These are phyloP conservation scores for Acanthamoeba lenticulata DNA, from an alignment of 208 protist species.

Conservation along the genomic window DNA sequence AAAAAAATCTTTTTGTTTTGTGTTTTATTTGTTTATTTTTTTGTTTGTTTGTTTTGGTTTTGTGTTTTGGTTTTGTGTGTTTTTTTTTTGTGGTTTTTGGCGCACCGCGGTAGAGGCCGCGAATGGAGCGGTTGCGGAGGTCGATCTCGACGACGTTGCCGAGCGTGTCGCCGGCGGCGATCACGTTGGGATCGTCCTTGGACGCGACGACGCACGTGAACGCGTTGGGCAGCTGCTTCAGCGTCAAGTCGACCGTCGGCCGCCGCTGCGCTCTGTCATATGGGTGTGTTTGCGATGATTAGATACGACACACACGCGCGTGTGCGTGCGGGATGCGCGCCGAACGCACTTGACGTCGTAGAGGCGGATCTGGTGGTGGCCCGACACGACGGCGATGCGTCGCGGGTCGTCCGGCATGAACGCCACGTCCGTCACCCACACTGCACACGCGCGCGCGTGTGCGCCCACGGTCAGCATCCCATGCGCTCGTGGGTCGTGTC, in stretches of 20 bases:
- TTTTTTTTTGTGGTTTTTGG: no score
- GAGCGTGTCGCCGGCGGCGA: background rate
- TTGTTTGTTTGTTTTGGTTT: no score
- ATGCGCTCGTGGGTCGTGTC: background rate
- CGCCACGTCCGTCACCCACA: background rate
- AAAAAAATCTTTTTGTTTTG: no score
- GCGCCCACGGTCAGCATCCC: background rate
- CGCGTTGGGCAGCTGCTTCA: background rate
- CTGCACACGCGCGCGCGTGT: background rate
- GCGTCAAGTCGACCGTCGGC: background rate
- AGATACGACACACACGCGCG: background rate
- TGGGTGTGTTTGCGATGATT: background rate
- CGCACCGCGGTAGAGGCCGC: background rate
- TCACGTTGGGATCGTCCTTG: slow-evolving; percentile 33
- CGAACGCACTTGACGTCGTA: background rate
- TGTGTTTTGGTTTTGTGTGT: no score
- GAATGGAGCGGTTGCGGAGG: background rate
- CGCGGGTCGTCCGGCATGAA: background rate
- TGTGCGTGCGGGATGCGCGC: background rate
- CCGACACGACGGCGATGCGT: background rate
- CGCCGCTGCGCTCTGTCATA: background rate
- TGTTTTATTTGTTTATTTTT: no score
- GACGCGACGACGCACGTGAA: background rate
- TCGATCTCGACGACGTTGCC: slow-evolving; percentile 15
- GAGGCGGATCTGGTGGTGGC: background rate